phyloP scores from a whole-genome alignment of 2,329 filamentous ascomycete genomes.

The Huntiella savannae region DNA sequence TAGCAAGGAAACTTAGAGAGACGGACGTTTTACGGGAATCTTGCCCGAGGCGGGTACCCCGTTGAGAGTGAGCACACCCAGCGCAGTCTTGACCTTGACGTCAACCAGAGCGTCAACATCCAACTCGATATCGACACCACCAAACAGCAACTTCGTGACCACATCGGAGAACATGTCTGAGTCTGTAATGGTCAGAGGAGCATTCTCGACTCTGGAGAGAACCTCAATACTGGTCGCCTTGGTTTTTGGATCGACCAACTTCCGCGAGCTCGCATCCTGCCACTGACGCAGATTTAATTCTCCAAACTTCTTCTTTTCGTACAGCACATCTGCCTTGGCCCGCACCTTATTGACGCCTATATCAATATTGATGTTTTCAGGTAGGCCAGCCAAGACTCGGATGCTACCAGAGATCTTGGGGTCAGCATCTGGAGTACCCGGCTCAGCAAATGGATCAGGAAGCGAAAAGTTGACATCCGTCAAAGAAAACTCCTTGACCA shows the following conservation, averaged over 20 bases:
- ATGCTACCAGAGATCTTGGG: constrained; percentile 72
- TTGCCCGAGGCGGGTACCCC: constrained; percentile 70
- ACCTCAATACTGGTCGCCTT: constrained; percentile 50
- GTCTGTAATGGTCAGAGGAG: constrained; percentile 68
- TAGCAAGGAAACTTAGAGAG: constrained; percentile 21
- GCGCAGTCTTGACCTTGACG: constrained; percentile 59
- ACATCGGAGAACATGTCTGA: constrained; percentile 61
- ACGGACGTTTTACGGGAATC: constrained; percentile 88
- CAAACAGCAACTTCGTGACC: constrained; percentile 63
- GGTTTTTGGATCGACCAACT: constrained; percentile 32
- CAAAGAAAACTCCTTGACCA: constrained; percentile 77
- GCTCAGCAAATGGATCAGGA: constrained; percentile 62
- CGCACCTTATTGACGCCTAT: constrained; percentile 60
- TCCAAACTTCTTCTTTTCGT: constrained; percentile 60
- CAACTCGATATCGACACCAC: constrained; percentile 47
- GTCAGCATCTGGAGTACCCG: constrained; percentile 49
- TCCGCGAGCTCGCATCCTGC: constrained; percentile 70
- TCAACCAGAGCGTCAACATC: constrained; percentile 65
- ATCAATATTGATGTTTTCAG: constrained; percentile 71
- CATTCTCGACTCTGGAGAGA: constrained; percentile 55
- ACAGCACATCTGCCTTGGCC: constrained; percentile 64
- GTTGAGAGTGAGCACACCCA: constrained; percentile 65
- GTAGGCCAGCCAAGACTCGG: constrained; percentile 57
- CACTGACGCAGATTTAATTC: constrained; percentile 61
- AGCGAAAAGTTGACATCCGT: constrained; percentile 71